Percentiles rank a stretch among this genome's conserved stretches.
These are phyloP conservation scores for Tolypocladium tropicale DNA, from an alignment of 2,329 filamentous ascomycete species.

Conservation along the genomic window DNA sequence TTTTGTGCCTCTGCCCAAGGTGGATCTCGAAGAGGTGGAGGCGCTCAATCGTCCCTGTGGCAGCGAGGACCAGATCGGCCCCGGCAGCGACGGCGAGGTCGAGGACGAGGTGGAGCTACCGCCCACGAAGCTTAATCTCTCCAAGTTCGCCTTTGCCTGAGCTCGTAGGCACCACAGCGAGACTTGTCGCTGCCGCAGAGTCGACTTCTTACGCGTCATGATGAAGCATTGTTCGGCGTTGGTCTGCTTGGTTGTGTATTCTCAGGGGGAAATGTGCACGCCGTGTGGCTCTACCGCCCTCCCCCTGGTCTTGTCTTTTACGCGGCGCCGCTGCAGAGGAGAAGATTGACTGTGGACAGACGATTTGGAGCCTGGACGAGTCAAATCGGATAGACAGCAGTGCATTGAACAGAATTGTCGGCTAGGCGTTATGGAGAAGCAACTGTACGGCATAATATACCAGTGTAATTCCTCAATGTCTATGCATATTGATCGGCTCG, in stretches of 20 bases:
- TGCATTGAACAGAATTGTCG: constrained; percentile 1
- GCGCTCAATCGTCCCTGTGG: constrained; percentile 36
- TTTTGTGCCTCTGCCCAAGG: constrained; percentile 44
- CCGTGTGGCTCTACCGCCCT: neutral
- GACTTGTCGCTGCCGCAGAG: neutral
- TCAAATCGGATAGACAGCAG: neutral
- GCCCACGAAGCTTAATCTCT: constrained; percentile 32
- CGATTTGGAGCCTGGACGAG: neutral
- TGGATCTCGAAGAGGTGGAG: constrained; percentile 42
- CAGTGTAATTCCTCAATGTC: neutral
- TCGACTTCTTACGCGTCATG: neutral
- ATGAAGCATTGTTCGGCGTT: constrained; percentile 7
- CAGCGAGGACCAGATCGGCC: constrained; percentile 47
- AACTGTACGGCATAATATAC: neutral
- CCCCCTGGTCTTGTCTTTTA: neutral
- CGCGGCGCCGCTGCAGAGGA: neutral
- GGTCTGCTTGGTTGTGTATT: neutral
- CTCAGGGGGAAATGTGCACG: neutral
- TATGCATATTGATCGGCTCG: neutral
- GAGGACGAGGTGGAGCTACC: constrained; percentile 24
- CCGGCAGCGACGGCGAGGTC: constrained; percentile 39
- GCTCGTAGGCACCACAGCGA: neutral
- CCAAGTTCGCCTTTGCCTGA: constrained; percentile 33
- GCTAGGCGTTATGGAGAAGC: constrained; percentile 3
- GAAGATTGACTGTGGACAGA: neutral